Evolutionary conservation across 2,329 filamentous ascomycete species (phyloP).

Genomic region (Phaeosphaeriaceae sp.): DNA sequence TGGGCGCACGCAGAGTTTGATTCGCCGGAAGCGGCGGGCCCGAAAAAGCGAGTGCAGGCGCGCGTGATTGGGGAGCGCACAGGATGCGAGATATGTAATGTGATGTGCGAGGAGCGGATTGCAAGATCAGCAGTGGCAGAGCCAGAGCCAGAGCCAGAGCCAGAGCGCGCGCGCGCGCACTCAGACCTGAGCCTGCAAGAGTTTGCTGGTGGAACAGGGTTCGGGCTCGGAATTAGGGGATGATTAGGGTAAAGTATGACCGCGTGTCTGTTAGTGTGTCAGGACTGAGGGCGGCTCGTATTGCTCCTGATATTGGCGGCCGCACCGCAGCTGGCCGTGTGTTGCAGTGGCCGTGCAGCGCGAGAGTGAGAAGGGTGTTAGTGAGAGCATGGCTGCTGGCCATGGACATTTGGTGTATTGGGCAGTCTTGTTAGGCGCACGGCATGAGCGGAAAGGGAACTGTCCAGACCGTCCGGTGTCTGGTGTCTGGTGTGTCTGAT

Average conservation of each 20-base stretch:
- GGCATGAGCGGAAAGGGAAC: conserved; percentile 38
- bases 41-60: conserved; percentile 27
- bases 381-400: not conserved
- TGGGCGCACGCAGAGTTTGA: conserved; percentile 26
- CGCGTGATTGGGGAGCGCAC: conserved; percentile 39
- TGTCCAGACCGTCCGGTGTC: conserved; percentile 33
- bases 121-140: conserved; percentile 38
- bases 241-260: conserved; percentile 45
- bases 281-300: conserved; percentile 19
- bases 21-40: conserved; percentile 30
- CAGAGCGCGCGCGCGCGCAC: conserved; percentile 12
- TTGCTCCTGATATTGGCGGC: conserved; percentile 34
- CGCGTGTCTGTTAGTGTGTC: conserved; percentile 27
- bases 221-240: conserved; percentile 44
- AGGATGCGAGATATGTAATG: conserved; percentile 42
- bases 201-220: conserved; percentile 45
- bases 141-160: conserved; percentile 12
- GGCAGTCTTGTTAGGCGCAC: too few species aligned
- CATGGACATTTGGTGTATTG: too few species aligned
- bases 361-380: not conserved
- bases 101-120: conserved; percentile 27
- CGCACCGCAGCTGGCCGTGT: conserved; percentile 30
- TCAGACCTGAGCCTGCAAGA: conserved; percentile 44
- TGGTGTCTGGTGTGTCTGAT: conserved; percentile 21
- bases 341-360: conserved; percentile 2